phyloP scores from a whole-genome alignment of 345 rosid species.

The Melastoma malabathricum region DNA sequence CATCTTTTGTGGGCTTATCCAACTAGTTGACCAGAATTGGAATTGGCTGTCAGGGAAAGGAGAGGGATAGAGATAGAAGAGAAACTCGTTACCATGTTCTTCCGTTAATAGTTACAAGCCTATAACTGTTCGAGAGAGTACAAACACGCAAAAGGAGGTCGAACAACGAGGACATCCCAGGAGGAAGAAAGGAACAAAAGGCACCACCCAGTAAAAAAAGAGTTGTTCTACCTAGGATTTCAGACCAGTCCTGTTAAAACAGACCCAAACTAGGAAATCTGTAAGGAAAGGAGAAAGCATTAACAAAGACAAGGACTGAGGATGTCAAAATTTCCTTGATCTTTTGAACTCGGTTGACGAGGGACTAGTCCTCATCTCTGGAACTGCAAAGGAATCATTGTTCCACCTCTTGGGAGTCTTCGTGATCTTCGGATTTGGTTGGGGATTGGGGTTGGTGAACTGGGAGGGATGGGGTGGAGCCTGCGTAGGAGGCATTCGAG shows the following conservation, averaged over 20 bases:
- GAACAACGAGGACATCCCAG: too few species aligned
- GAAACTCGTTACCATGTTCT: conserved; percentile 1
- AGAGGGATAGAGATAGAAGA: neutral
- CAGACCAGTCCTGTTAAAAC: too few species aligned
- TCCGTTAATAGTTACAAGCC: too few species aligned
- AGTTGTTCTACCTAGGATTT: too few species aligned
- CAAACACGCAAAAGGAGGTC: too few species aligned
- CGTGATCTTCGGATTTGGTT: neutral
- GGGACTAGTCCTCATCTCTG: conserved; percentile 5
- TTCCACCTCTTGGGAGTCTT: conserved; percentile 10
- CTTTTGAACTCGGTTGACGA: conserved; percentile 7
- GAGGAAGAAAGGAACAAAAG: too few species aligned
- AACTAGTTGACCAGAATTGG: neutral
- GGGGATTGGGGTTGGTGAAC: neutral
- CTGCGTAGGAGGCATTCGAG: conserved; percentile 1
- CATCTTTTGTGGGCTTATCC: neutral
- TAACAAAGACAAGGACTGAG: neutral
- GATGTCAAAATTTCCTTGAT: conserved; percentile 4
- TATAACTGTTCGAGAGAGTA: too few species aligned
- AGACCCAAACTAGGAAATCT: neutral
- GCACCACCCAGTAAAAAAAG: too few species aligned
- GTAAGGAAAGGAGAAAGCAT: neutral
- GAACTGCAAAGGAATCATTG: conserved; percentile 15
- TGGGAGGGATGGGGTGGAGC: too few species aligned
- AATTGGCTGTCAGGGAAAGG: neutral